Evolutionary conservation across 345 rosid species (phyloP), one percentile per base, ranked within the genome.

Genomic region (Eucalyptus pauciflora): DNA sequence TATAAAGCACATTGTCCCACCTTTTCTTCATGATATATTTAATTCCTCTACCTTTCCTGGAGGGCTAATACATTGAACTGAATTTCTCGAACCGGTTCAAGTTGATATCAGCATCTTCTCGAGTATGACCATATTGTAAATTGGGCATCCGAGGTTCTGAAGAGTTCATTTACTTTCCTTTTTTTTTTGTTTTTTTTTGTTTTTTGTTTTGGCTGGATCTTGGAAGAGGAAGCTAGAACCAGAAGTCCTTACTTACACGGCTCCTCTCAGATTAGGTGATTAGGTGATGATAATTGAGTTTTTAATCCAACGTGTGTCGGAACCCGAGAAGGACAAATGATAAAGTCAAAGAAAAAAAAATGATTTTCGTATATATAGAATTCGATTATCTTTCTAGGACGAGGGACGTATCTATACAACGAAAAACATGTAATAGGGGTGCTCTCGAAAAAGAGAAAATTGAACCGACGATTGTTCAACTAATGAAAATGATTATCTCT

Each of bases 121-220:
- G 5, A 37, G 46, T 10, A 18, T 37, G 81, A 17, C 25, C 20
- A 37, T 71, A 5, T 37, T 5, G 81, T 37, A 9, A 33, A 71
- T 71, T 18, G 46, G 81, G 81, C 24, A 71, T 37, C 14, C 12
- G 10, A 71, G 83, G 46, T 37, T 71, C 83, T 37, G 46, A 20
- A 71, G 10, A 71, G 14, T 37, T 37, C 46, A 37, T 5, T 71
- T 18, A 3, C 14, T 37, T 71, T 37, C 7, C 14, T 41, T 11
- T 3, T 22, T 20, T 9, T 18, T 1, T 7, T 41, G 43, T 41
- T 43, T 5, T 2, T 31, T 41, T 41, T 5, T 5, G 1, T 31
- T 41, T 41, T 41, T 5, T 41, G 41, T 60, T 27, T 13, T 5
- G 81, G 83, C 85, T 6, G 11, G 48, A 76, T 76, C 48, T 41